Base-by-base conservation (phyloP, 2,329 filamentous ascomycete species). In the Exserohilum rostratum region DNA sequence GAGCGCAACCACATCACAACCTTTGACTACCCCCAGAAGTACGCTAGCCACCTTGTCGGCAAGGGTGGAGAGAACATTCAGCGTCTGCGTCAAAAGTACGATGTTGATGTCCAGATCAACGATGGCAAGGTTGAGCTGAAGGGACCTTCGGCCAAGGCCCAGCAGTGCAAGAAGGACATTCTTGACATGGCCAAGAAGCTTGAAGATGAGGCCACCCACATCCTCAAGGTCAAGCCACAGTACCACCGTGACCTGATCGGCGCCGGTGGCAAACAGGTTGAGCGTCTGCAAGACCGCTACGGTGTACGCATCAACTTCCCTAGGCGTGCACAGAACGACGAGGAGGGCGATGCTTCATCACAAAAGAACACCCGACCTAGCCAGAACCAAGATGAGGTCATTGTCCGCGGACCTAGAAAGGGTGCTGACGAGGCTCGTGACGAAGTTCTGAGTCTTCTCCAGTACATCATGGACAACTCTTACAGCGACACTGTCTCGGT, bases 241-340 rank as follows among this genome's bases (percentile, higher is more conserved):
- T 98, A 90, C 77, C 95, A 99, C 78, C 86, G 91, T 56, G 93
- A 97, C 73, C 83, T 99, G 50, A 99, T 99, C 66, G 95, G 95
- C 44, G 85, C 90, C 17, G 88, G 90, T 68, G 95, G 95, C 55
- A 86, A 83, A 69, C 90, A 96, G 72, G 93, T 99, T 70, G 95
- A 95, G 78, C 89, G 90, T 63, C 85, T 99, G 20, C 93, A 99
- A 77, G 91, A 88, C 51, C 89, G 93, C 42, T 97, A 99, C 82
- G 89, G 90, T 71, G 95, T 99, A 37, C 87, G 93, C 60, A 95
- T 99, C 67, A 93, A 97, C 79, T 99, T 99, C 82, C 95, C 95
- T 35, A 90, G 92, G 72, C 80, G 83, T 44, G 78, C 75, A 30
- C 47, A 74, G 73, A 45, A 95, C 55, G 91, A 96, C 52, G 84